Conservation (phyloP, 495 filamentous ascomycete species). For the Talaromyces liani region DNA sequence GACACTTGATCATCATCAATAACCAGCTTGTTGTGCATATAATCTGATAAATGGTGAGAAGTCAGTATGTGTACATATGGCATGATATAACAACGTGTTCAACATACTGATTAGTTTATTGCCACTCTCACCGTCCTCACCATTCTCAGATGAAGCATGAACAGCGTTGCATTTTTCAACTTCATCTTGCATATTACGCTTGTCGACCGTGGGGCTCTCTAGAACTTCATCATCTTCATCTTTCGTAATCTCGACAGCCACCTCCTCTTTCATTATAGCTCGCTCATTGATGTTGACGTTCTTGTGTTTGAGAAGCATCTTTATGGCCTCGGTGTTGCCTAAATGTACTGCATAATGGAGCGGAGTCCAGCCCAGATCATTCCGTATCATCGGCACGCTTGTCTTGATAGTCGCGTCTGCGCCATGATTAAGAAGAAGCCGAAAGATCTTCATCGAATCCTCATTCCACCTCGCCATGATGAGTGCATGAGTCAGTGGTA, state of each 20-base stretch:
- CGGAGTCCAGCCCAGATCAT: background rate
- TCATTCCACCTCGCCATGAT: background rate
- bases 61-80: background rate
- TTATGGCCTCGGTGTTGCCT: background rate
- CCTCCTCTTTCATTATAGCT: background rate
- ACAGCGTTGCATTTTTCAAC: background rate
- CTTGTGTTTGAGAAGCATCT: background rate
- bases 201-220: background rate
- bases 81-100: background rate
- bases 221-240: background rate
- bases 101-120: background rate
- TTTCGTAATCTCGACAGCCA: background rate
- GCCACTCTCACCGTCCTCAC: background rate
- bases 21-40: background rate
- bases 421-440: slow-evolving; percentile 11
- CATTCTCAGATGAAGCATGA: background rate
- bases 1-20: background rate
- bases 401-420: slow-evolving; percentile 11
- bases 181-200: background rate
- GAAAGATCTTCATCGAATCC: background rate
- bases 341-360: background rate
- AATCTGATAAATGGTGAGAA: background rate
- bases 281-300: background rate
- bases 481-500: background rate
- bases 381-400: background rate